Percentiles rank a stretch among this genome's conserved stretches.
Evolutionary conservation across 2,329 filamentous ascomycete genomes (phyloP).

Genomic region (Fusarium agapanthi): DNA sequence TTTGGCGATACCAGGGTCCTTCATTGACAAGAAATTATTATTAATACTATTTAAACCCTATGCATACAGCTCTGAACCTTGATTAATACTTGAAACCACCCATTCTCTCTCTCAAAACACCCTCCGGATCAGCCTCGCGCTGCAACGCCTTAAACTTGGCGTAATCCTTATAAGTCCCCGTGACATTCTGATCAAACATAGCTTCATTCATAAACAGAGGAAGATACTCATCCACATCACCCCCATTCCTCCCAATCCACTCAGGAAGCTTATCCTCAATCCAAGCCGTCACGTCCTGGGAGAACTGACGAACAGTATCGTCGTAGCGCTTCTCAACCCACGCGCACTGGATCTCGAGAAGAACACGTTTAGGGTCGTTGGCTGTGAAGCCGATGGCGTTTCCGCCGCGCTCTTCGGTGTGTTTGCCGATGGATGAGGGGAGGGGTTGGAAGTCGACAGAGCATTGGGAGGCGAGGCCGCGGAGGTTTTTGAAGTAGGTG

Average conservation of each 20-base stretch:
- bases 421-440: background rate
- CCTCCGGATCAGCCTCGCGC: slow-evolving; percentile 1
- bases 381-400: slow-evolving; percentile 11
- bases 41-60: fast-evolving
- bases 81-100: slow-evolving; percentile 10
- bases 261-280: slow-evolving; percentile 5
- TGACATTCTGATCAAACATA: slow-evolving; percentile 15
- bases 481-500: slow-evolving; percentile 1
- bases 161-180: slow-evolving; percentile 2
- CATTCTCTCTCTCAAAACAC: background rate
- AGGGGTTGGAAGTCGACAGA: slow-evolving; percentile 25
- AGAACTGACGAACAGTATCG: background rate
- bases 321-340: slow-evolving; percentile 8
- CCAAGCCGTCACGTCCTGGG: slow-evolving; percentile 1
- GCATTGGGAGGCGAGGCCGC: slow-evolving; percentile 9
- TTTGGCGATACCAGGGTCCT: too few species aligned
- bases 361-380: background rate
- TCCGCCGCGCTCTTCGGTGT: background rate
- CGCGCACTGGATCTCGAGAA: slow-evolving; percentile 18
- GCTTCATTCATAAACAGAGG: slow-evolving; percentile 19
- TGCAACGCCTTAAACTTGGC: slow-evolving; percentile 4
- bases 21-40: background rate
- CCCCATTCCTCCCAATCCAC: background rate
- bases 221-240: background rate
- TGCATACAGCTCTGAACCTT: background rate